These are phyloP conservation scores for Talaromyces atroroseus DNA, from an alignment of 2,329 filamentous ascomycete genomes.

Conservation along the genomic window DNA sequence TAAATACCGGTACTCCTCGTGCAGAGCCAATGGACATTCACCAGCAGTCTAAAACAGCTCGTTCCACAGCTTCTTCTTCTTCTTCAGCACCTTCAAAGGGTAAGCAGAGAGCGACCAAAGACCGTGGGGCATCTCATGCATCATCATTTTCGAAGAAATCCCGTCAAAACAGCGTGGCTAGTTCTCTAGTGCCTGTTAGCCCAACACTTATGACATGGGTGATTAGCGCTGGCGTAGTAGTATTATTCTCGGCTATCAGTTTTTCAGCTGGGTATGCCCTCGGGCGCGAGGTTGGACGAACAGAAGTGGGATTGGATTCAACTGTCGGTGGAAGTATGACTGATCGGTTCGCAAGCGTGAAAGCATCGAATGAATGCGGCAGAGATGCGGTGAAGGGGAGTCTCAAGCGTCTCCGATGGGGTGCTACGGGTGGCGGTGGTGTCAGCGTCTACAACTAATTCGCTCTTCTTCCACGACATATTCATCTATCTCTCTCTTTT, in stretches of 20 bases:
- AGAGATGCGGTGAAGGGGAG: slow-evolving; percentile 42
- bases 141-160: slow-evolving; percentile 28
- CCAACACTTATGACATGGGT: slow-evolving; percentile 63
- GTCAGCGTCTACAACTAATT: slow-evolving; percentile 21
- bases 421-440: slow-evolving; percentile 28
- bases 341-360: slow-evolving; percentile 21
- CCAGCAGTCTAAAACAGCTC: slow-evolving; percentile 19
- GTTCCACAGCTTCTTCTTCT: slow-evolving; percentile 15
- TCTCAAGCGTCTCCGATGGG: slow-evolving; percentile 41
- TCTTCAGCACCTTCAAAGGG: slow-evolving; percentile 18
- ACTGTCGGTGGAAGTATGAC: slow-evolving; percentile 19
- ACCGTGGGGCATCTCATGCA: slow-evolving; percentile 27
- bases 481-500: neutral
- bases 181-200: slow-evolving; percentile 38
- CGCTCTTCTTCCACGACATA: neutral
- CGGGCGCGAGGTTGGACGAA: slow-evolving; percentile 53
- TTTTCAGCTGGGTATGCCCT: slow-evolving; percentile 61
- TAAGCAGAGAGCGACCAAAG: slow-evolving; percentile 36
- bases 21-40: slow-evolving; percentile 20
- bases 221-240: slow-evolving; percentile 59
- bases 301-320: slow-evolving; percentile 38
- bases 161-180: slow-evolving; percentile 26
- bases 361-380: slow-evolving; percentile 36
- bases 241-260: slow-evolving; percentile 58
- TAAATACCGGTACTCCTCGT: slow-evolving; percentile 17